Conservation (phyloP, 768 basidiomycete species). For the Lepiota brunneoincarnata region DNA sequence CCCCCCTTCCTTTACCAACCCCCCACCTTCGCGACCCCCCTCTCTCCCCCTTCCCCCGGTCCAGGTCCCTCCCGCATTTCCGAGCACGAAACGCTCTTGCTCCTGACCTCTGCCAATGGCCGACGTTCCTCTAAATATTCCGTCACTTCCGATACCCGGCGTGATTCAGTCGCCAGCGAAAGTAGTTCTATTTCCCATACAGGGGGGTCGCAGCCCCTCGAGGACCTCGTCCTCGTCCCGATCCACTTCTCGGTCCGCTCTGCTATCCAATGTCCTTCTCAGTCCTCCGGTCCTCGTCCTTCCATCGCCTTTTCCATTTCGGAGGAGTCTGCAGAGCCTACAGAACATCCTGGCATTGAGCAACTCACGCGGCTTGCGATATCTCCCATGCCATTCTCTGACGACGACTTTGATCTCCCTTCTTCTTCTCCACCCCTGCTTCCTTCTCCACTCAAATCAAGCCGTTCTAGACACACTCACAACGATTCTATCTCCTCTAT, state of each 20-base stretch:
- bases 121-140: constrained; percentile 24
- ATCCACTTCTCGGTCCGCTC: constrained; percentile 9
- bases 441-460: constrained; percentile 10
- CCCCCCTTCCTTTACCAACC: constrained; percentile 35
- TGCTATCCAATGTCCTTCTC: constrained; percentile 19
- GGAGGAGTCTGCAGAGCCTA: constrained; percentile 15
- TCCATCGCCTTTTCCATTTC: constrained; percentile 27
- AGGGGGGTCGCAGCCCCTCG: constrained; percentile 2
- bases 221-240: constrained; percentile 5
- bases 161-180: constrained; percentile 21
- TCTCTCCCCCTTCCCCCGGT: constrained; percentile 60
- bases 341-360: constrained; percentile 1
- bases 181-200: constrained; percentile 6
- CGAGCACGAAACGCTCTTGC: constrained; percentile 42
- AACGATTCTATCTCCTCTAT: constrained; percentile 37
- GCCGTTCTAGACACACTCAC: constrained; percentile 16
- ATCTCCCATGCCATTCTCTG: constrained; percentile 25
- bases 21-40: constrained; percentile 60
- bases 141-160: constrained; percentile 13
- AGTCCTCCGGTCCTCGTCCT: constrained; percentile 16
- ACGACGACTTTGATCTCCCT: constrained; percentile 25
- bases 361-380: constrained; percentile 20
- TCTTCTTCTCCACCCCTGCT: constrained; percentile 10
- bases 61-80: constrained; percentile 57
- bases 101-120: constrained; percentile 27